A percentile compares a stretch with the other conserved stretches of the same genome.
Conservation (phyloP, 176 grass and related monocot genomes). For the Carex myosuroides region DNA sequence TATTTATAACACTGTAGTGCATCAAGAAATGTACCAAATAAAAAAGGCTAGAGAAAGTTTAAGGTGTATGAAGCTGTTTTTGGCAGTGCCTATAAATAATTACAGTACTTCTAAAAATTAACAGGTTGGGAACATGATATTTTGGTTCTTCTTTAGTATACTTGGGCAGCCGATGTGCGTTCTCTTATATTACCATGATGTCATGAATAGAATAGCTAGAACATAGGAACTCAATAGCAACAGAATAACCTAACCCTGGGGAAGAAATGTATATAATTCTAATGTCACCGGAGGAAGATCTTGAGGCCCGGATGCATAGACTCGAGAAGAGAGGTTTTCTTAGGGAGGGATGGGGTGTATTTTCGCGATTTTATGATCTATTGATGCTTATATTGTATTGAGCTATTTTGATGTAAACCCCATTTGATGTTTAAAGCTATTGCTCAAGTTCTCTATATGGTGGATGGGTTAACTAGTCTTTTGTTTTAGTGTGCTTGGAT, state of each 20-base stretch:
- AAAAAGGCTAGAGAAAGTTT: not conserved
- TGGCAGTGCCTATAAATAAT: not conserved
- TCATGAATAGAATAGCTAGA: slow-evolving; percentile 78
- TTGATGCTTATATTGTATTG: not conserved
- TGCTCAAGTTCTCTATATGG: not conserved
- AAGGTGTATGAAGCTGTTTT: not conserved
- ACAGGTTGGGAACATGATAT: slow-evolving; percentile 97
- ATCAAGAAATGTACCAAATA: not conserved
- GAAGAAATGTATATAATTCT: slow-evolving; percentile 8
- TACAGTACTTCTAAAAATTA: not conserved
- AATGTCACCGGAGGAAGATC: not conserved
- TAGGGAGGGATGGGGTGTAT: not conserved
- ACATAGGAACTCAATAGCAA: slow-evolving; percentile 25
- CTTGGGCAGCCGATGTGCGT: slow-evolving; percentile 90
- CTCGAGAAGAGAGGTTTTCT: not conserved
- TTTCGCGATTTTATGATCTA: not conserved
- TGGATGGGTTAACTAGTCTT: not conserved
- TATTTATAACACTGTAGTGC: not conserved
- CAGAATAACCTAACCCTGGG: not conserved
- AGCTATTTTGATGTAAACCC: not conserved
- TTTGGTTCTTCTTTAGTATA: slow-evolving; percentile 99
- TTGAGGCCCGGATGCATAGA: not conserved
- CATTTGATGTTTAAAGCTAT: not conserved
- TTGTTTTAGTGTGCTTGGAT: not conserved
- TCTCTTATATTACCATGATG: slow-evolving; percentile 93